Conservation (phyloP, 2,329 filamentous ascomycete genomes). For the Salinomyces thailandicus region DNA sequence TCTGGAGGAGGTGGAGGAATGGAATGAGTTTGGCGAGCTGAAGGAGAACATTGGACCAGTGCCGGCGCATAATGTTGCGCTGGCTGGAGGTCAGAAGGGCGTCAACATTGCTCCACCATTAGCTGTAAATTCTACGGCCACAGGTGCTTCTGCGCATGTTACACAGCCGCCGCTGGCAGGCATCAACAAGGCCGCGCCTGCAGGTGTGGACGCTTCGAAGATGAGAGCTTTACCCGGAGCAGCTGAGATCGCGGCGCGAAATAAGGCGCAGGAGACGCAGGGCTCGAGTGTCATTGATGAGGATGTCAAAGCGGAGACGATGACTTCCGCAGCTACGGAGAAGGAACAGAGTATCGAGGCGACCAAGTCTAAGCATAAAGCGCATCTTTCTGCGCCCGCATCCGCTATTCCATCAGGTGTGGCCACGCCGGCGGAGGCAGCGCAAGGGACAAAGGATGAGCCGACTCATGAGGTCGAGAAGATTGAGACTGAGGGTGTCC, state of each 20-base stretch:
- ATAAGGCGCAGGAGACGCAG: background rate
- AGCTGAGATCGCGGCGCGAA: conserved; percentile 22
- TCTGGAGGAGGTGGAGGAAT: conserved; percentile 88
- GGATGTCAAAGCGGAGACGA: conserved; percentile 17
- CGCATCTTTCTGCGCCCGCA: conserved; percentile 17
- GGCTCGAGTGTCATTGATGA: conserved; percentile 5
- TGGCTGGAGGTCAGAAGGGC: conserved; percentile 17
- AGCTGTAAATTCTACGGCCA: conserved; percentile 10
- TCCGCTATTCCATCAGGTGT: conserved; percentile 22
- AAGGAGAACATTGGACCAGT: conserved; percentile 64
- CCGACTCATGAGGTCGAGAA: too few species aligned
- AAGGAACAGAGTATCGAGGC: conserved; percentile 18
- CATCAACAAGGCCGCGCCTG: conserved; percentile 15
- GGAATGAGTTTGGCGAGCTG: conserved; percentile 97
- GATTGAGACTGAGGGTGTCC: too few species aligned
- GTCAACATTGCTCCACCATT: conserved; percentile 17
- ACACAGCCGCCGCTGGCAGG: conserved; percentile 4
- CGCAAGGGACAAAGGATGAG: background rate
- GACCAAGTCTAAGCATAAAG: conserved; percentile 7
- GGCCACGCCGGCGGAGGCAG: conserved; percentile 21
- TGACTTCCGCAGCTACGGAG: conserved; percentile 15
- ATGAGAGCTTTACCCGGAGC: conserved; percentile 21
- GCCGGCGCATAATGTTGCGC: conserved; percentile 23
- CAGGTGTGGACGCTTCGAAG: conserved; percentile 12
- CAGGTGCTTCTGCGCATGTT: conserved; percentile 11